Base-by-base conservation (phyloP, 768 basidiomycete species). In the Lyophyllum atratum region DNA sequence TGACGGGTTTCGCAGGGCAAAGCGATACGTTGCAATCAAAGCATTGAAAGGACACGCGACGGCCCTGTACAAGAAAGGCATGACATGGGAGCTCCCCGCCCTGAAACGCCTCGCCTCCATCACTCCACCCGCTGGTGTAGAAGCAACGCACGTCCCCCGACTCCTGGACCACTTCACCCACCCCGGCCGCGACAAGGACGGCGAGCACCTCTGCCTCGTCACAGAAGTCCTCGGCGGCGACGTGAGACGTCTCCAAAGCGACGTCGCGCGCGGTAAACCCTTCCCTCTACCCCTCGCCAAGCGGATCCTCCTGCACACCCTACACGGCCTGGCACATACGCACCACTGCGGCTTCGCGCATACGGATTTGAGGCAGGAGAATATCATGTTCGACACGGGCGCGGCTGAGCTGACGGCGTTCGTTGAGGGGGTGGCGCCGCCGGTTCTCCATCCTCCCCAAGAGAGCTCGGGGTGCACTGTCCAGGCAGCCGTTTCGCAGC, bases 11-110 rank as follows among this genome's bases (percentile, higher is more conserved):
- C 15, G 12, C 60, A 68, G 64, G 34, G 60, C 64, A 39, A 54
- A 67, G 22, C 56, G 47, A 49, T 69, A 66, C 52, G 70, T 72
- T 15, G 73, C 71, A 9, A 52, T 74, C 46, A 73, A 74, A 52
- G 62, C 59, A 4, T 64, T 74, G 29, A 69, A 34, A 29, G 70
- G 69, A n/a, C 52, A 67, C 55, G 37, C 52, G 37, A 70, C 72
- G 17, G 42, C 61, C n/a, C 54, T 68, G 25, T 50, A 54, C 26
- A 44, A 59, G 11, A 5, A 37, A 63, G 59, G 48, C 15, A 58
- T 26, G 50, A 42, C n/a, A 11, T 66, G 60, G 52, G 70, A 73
- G 59, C 52, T 64, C 10, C 50, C 62, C n/a, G 66, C 63, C 28
- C 61, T 71, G 9, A 47, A 55, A 15, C 43, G 22, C 34, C 21